Base-by-base conservation (phyloP, 805 yeast species). In the Candida schatavii region DNA sequence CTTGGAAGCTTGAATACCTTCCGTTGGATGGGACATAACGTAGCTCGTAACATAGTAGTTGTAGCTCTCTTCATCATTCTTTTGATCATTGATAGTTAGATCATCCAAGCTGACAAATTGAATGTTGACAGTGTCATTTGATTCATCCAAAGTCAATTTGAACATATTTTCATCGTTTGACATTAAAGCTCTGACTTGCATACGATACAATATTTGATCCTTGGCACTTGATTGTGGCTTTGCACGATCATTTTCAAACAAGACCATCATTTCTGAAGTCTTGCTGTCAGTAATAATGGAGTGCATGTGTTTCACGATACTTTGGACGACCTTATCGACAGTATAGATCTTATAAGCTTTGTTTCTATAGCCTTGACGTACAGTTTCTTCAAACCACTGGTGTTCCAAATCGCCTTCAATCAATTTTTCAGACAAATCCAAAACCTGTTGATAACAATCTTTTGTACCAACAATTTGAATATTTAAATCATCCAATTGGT, bases 1-100 rank as follows among this genome's bases (percentile, higher is more conserved):
- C 50, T 80, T 81, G 33, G 85, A 81, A 15, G 87, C 79, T 14
- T 88, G 82, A 14, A 93, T 85, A 23, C 98, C 98, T 62, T 93
- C 99, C 2, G 99, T 93, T 29, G 99, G 98, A 55, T 88, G 95
- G 3, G 96, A 85, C 86, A 93, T 85, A 33, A 90, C 78, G 61
- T 85, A 93, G 33, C 95, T 86, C 0, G 98, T 91, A 39, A 93
- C 76, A 58, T 93, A 93, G 67, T 93, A 91, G 59, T 88, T 90
- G 85, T 96, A 93, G 54, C 78, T 79, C 49, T 88, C 95, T 52
- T 86, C 91, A 3, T 81, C 78, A 18, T 81, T 76, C 48, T 86
- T 87, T 44, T 83, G 83, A 41, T 70, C 74, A 49, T 65, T 68
- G 56, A 90, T 74, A 0, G 98, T 90, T 52, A 90, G 68, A 57